phyloP scores from a whole-genome alignment of 495 filamentous ascomycete genomes.

The Chlorociboria aeruginascens region DNA sequence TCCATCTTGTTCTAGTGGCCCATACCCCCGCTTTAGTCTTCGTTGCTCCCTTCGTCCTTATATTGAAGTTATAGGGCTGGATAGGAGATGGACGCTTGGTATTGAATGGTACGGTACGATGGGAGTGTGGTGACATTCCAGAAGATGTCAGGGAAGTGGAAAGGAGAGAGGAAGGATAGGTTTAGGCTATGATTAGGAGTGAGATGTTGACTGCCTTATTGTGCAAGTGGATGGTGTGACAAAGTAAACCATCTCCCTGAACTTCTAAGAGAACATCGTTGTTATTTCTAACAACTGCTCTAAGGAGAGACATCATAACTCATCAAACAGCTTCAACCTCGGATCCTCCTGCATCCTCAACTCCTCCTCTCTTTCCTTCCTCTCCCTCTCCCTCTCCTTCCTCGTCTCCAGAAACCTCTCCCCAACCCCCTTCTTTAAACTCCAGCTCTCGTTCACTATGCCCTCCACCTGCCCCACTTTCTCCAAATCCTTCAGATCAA shows the following conservation, averaged over 20 bases:
- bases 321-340: conserved; percentile 21
- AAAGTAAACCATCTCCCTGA: background rate
- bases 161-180: too few relatives aligned
- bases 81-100: too few relatives aligned
- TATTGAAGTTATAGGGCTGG: too few relatives aligned
- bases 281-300: background rate
- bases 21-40: too few relatives aligned
- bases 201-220: too few relatives aligned
- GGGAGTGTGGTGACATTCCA: too few relatives aligned
- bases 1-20: too few relatives aligned
- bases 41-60: too few relatives aligned
- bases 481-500: conserved; percentile 5
- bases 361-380: background rate
- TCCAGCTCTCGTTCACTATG: conserved; percentile 7
- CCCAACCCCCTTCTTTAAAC: conserved; percentile 4
- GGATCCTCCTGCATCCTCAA: conserved; percentile 13
- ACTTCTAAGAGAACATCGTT: background rate
- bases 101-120: too few relatives aligned
- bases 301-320: conserved; percentile 14
- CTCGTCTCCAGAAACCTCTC: conserved; percentile 2
- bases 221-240: too few relatives aligned
- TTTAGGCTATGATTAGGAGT: too few relatives aligned
- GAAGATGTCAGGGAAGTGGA: too few relatives aligned
- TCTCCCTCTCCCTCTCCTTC: conserved; percentile 1
- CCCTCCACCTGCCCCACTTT: conserved; percentile 1